Base-by-base conservation (phyloP, 257 asterid species). In the Cinchona pubescens region DNA sequence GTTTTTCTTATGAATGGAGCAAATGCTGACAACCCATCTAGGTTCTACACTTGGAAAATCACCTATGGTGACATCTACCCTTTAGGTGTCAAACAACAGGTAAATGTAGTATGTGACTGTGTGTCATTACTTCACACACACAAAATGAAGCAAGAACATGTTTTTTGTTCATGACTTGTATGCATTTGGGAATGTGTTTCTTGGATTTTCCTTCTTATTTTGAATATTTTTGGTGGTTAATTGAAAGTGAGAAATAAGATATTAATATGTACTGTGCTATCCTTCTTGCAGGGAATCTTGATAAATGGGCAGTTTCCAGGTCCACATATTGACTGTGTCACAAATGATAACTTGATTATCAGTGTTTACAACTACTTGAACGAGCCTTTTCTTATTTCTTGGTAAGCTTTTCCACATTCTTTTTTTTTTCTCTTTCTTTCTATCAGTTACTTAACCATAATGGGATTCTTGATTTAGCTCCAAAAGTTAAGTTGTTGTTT, bases 291-390 rank as follows among this genome's bases (percentile, higher is more conserved):
- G 99, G 99, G 92, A 7, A 92, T 94, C 76, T 81, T 92, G 92
- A 92, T 94, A 46, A 94, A 94, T 77, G 97, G 96, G 64, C 96
- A 90, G 90, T 94, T 92, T 79, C 99, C 97, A n/a, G 99, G 97
- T 73, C 99, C 99, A 75, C 90, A 88, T 64, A 92, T 92, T 75
- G 95, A 89, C 82, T 94, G 97, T 73, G 94, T 92, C 62, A 94
- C 97, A 25, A 94, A 94, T 77, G 97, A 94, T 72, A 94, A 94
- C 86, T 84, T 94, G 91, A 86, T 94, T 82, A 90, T 94, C 87
- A 94, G 85, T 82, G 95, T 94, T 59, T 77, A 84, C 81, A 94
- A 94, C 87, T 88, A 85, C 91, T 85, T 94, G 76, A 85, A 80
- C 48, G 99, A 94, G 87, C 99, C 99, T n/a, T 90, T 94, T 74